Base-by-base conservation (phyloP, 345 rosid genomes). In the Dovyalis caffra region DNA sequence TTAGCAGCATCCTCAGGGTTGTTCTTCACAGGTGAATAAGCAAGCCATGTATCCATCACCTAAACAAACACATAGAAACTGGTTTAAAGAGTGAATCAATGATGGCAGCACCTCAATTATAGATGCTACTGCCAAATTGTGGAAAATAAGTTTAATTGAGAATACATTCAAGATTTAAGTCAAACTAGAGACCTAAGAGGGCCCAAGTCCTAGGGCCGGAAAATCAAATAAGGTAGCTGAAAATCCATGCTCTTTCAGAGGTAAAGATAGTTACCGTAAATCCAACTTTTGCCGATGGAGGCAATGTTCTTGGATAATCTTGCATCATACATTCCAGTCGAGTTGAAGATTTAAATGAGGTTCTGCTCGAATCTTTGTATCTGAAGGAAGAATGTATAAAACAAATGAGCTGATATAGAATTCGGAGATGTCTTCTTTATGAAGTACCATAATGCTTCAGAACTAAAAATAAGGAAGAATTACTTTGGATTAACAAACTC, bases 401-500 rank as follows among this genome's bases (percentile, higher is more conserved):
- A 26, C 18, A 49, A 67, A 76, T 70, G 67, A 73, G 34, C 64
- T 45, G 60, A 67, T 69, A 72, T 28, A 70, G 65, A 58, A 72
- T 60, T 63, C 26, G 51, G 9, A 25, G 3, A 60, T 56, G 57
- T 26, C 69, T 47, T 31, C n/a, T 40, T 73, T 23, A 37, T 21
- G n/a, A 2, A 60, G 56, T 8, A n/a, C 26, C 35, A 23, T 31
- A 12, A 62, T 4, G 29, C 20, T 72, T 18, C 60, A 34, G 47
- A 56, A 33, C 31, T 38, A 51, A 51, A 3, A 45, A 78, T 73
- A 76, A 64, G 61, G 47, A 78, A 75, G 37, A 73, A 40, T 85
- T 93, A 93, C 99, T 95, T 95, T 69, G 99, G 99, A 79, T 93
- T 95, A 71, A 95, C 93, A 87, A 93, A 95, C 88, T 95, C 99